Base-by-base conservation (phyloP, 2,329 filamentous ascomycete species). In the Mycosphaerella arachidis region DNA sequence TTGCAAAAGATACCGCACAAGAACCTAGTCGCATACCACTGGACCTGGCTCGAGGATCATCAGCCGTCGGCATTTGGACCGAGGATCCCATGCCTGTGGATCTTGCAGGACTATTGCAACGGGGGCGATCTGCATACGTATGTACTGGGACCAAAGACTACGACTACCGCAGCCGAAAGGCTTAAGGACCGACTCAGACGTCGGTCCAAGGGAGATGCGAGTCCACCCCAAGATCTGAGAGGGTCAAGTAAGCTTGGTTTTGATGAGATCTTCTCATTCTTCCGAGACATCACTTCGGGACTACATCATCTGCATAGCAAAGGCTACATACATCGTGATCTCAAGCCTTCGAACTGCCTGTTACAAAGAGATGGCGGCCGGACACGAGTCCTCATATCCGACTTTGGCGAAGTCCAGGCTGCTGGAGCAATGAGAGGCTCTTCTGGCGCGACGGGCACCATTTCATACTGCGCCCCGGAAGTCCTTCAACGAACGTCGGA, bases 31-130 rank as follows among this genome's bases (percentile, higher is more conserved):
- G 96, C 92, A 0, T 99, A 99, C 73, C 88, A 93, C 6, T 94
- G 97, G 76, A 94, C 96, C 33, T 99, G 94, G 94, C 82, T 99
- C 16, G 93, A 99, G 74, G 89, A 97, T 73, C 87, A 89, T 56
- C 85, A 89, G 66, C 84, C 96, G 55, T 93, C 84, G 63, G 87
- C 68, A 6, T 99, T 99, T 73, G 90, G 92, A 0, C 94, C 95
- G 0, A 91, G 86, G 57, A 92, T 99, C 0, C 92, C 92, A 10
- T 97, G 93, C 70, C 92, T 93, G 4, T 99, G 96, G 73, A 99
- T 99, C 59, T 82, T 99, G 7, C 94, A 99, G 72, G 92, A 99
- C 71, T 99, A 96, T 70, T 99, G 95, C 78, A 97, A 99, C 72
- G 83, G 87, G 1, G 94, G 94, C 16, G 94, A 99, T 71, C 81